Evolutionary conservation across 345 rosid genomes (phyloP), one percentile per base, ranked within the genome.

Genomic region (Salix caprea): DNA sequence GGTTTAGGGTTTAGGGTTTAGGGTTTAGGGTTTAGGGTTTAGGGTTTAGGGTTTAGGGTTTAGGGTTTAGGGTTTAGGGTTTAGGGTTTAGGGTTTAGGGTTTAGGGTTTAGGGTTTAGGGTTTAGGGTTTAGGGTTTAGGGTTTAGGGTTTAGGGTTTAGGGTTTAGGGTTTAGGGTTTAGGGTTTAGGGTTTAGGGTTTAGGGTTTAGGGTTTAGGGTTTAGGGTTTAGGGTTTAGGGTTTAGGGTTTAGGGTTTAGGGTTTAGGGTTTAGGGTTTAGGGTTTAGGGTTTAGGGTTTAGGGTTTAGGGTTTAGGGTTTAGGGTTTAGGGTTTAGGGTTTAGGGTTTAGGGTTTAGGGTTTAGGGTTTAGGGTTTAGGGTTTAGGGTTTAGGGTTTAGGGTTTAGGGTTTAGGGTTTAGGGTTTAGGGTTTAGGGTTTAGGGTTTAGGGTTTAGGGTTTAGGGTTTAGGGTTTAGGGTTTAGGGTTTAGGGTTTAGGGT

Each of bases 321-420:
- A 37, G 76, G 69, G 69, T 74, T 74, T 39, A 30, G 68, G 69
- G 68, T 74, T 74, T 34, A 37, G 76, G 69, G 69, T 60, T 60
- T 34, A 62, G 76, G 76, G 76, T 74, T 74, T n/a, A 62, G 76
- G 76, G 76, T 74, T 52, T 34, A 60, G 76, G 76, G 69, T 60
- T 74, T 26, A 21, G 76, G 69, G 69, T 60, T 74, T 36, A 26
- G 75, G 76, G 69, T 37, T 74, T 34, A 26, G 76, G 68, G 76
- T 74, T 74, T 34, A 60, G 76, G 76, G 76, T 74, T 37, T n/a
- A 62, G 76, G 69, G 75, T 50, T 72, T 61, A 10, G 7, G 69
- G 48, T 10, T 74, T 74, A 12, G 40, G 74, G 74, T 58, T 72
- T 72, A 12, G 30, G 75, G 65, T 58, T 72, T 72, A 9, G 15